Conservation (phyloP, 164 flowering plant species). For the Stephania japonica region DNA sequence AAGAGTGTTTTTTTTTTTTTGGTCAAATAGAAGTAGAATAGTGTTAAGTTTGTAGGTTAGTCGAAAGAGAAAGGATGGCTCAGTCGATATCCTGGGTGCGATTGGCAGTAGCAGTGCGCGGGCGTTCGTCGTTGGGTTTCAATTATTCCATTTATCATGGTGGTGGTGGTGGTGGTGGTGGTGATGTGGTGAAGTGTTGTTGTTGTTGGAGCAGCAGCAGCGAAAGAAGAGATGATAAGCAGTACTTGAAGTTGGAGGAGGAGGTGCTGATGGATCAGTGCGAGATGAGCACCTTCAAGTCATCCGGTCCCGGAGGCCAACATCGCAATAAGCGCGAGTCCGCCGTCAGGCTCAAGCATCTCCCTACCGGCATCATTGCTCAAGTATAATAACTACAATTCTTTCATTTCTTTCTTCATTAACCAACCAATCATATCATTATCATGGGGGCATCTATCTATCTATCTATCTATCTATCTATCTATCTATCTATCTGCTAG, state of each 20-base stretch:
- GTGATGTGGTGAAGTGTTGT: no score
- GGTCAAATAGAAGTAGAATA: no score
- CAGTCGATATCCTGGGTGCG: neutral
- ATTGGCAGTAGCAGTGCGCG: neutral
- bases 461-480: no score
- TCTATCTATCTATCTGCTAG: constrained; percentile 28
- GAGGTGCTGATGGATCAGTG: constrained; percentile 71
- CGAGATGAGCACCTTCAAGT: constrained; percentile 71
- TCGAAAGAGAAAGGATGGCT: neutral
- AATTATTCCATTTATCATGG: no score
- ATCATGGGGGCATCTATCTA: no score
- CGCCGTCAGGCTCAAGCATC: constrained; percentile 86
- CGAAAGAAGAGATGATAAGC: constrained; percentile 2
- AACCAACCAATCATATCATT: neutral
- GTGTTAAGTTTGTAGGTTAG: no score
- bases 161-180: no score
- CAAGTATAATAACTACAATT: no score
- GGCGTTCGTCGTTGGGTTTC: no score
- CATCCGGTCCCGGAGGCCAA: constrained; percentile 96
- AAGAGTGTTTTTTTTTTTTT: no score
- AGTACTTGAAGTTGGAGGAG: constrained; percentile 47
- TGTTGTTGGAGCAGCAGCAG: neutral
- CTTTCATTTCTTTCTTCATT: neutral
- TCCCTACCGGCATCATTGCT: constrained; percentile 75
- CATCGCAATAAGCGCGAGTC: constrained; percentile 93